These are phyloP conservation scores for Physocladia obscura DNA, from an alignment of 192 early-diverging fungal genomes.

Conservation along the genomic window DNA sequence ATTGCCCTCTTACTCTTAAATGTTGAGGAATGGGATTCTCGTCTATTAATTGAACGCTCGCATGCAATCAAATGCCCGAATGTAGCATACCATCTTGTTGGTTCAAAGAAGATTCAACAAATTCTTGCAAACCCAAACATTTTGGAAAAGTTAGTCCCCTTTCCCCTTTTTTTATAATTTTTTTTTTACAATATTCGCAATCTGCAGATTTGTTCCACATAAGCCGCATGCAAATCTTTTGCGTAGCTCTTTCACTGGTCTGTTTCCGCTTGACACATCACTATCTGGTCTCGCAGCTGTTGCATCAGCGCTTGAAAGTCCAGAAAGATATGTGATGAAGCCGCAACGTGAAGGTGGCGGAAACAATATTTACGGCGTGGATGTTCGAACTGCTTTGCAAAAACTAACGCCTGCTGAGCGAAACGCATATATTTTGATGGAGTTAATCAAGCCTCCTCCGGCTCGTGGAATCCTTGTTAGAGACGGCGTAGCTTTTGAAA, in stretches of 20 bases:
- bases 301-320: slow-evolving; percentile 61
- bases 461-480: slow-evolving; percentile 75
- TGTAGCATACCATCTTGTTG: slow-evolving; percentile 86
- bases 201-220: slow-evolving; percentile 31
- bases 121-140: slow-evolving; percentile 77
- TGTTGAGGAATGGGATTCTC: slow-evolving; percentile 87
- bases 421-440: slow-evolving; percentile 93
- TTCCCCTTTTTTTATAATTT: not conserved
- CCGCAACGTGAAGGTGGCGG: slow-evolving; percentile 97
- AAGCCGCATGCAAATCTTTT: slow-evolving; percentile 48
- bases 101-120: slow-evolving; percentile 97
- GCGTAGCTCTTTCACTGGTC: slow-evolving; percentile 79
- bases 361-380: slow-evolving; percentile 89
- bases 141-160: slow-evolving; percentile 73
- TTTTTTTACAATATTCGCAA: not conserved
- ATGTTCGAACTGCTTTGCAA: slow-evolving; percentile 65
- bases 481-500: slow-evolving; percentile 67
- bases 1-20: too few relatives aligned
- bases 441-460: slow-evolving; percentile 79
- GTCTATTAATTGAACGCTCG: slow-evolving; percentile 81
- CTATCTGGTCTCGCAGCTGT: slow-evolving; percentile 67
- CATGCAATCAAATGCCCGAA: slow-evolving; percentile 84
- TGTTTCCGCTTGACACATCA: slow-evolving; percentile 82
- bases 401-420: slow-evolving; percentile 63
- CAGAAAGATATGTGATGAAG: slow-evolving; percentile 82